phyloP scores from a whole-genome alignment of 495 filamentous ascomycete species.

The Penicillium robsamsonii region DNA sequence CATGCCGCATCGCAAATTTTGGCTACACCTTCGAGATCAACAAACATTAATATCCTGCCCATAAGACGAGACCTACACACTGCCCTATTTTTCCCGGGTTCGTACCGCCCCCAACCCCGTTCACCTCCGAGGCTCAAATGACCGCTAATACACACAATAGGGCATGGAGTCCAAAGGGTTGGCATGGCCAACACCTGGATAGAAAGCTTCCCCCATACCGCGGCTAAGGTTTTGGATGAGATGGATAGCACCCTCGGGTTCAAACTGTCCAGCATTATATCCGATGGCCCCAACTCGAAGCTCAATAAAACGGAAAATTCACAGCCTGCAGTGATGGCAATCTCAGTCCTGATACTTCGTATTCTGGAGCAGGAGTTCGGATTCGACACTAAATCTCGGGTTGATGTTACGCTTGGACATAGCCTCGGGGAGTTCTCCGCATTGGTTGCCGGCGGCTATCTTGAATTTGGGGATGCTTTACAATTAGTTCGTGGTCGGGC shows the following conservation, averaged over 20 bases:
- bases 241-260: slow-evolving; percentile 74
- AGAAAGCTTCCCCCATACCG: slow-evolving; percentile 74
- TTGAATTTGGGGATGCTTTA: slow-evolving; percentile 74
- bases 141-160: slow-evolving; percentile 41
- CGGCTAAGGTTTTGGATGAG: slow-evolving; percentile 69
- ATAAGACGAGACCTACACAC: slow-evolving; percentile 53
- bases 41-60: slow-evolving; percentile 2
- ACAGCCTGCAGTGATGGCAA: slow-evolving; percentile 95
- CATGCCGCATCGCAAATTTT: neutral
- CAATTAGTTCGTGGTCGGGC: slow-evolving; percentile 74
- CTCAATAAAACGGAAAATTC: slow-evolving; percentile 83
- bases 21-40: neutral
- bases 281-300: slow-evolving; percentile 67
- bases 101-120: slow-evolving; percentile 14
- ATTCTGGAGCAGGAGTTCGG: slow-evolving; percentile 84
- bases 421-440: slow-evolving; percentile 95
- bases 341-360: slow-evolving; percentile 83
- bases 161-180: slow-evolving; percentile 91
- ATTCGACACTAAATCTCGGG: slow-evolving; percentile 64
- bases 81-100: slow-evolving; percentile 83
- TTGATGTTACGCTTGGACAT: slow-evolving; percentile 85
- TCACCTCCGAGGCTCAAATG: neutral
- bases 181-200: slow-evolving; percentile 89
- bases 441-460: slow-evolving; percentile 75
- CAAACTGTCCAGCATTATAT: slow-evolving; percentile 71